A percentile compares a stretch with the other conserved stretches of the same genome.
Conservation (phyloP, 345 rosid genomes). For the Firmiana major region DNA sequence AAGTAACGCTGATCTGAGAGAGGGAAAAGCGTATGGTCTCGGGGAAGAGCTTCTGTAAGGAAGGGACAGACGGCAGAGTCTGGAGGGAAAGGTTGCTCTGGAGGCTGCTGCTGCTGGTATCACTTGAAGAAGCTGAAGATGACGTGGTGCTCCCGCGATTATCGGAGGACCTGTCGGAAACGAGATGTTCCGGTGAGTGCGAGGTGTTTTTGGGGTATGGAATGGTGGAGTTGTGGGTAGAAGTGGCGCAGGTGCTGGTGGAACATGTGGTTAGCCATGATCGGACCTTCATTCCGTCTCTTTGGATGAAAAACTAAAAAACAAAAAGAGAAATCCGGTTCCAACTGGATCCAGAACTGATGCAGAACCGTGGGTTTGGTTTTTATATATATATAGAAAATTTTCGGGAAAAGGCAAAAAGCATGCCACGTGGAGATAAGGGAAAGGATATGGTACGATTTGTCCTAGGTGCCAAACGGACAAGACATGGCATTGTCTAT, state of each 20-base stretch:
- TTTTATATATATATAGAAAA: constrained; percentile 16
- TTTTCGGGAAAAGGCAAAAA: too few species aligned
- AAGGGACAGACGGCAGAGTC: constrained; percentile 72
- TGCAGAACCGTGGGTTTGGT: not conserved
- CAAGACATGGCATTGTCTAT: not conserved
- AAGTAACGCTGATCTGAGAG: constrained; percentile 30
- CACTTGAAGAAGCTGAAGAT: constrained; percentile 18
- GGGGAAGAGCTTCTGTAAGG: constrained; percentile 57
- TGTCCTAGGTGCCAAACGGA: not conserved
- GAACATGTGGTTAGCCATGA: constrained; percentile 37
- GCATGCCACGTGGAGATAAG: not conserved
- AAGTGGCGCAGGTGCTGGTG: constrained; percentile 16
- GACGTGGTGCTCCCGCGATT: constrained; percentile 26
- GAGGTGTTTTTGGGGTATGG: constrained; percentile 9
- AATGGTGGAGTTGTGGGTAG: constrained; percentile 11
- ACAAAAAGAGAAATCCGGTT: too few species aligned
- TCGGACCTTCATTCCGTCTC: constrained; percentile 37
- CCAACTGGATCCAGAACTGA: not conserved
- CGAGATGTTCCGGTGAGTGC: constrained; percentile 19
- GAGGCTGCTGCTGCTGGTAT: constrained; percentile 40
- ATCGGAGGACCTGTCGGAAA: constrained; percentile 26
- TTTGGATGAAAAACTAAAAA: not conserved
- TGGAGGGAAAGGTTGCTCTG: constrained; percentile 72
- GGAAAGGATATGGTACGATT: constrained; percentile 3
- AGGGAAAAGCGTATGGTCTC: constrained; percentile 38